Conservation (phyloP, 2,329 filamentous ascomycete species). For the Paracoccidioides brasiliensis region DNA sequence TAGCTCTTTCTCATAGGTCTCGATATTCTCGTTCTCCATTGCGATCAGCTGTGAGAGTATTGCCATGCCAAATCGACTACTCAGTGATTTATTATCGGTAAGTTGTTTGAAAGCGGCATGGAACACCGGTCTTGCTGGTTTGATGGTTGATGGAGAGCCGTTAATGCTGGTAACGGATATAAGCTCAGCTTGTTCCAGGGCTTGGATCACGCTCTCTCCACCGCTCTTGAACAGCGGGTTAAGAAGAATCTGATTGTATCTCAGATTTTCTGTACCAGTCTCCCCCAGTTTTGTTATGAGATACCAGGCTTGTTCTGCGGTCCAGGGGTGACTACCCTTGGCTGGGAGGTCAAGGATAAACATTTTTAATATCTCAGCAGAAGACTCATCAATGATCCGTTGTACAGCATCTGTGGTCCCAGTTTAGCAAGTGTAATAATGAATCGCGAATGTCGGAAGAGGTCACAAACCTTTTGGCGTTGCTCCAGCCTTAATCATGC, state of each 20-base stretch:
- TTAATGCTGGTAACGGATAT: slow-evolving; percentile 61
- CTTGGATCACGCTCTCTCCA: slow-evolving; percentile 64
- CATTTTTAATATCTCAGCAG: slow-evolving; percentile 85
- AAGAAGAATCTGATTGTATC: slow-evolving; percentile 77
- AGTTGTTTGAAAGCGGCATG: slow-evolving; percentile 66
- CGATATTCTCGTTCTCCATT: slow-evolving; percentile 59
- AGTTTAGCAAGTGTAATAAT: slow-evolving; percentile 11
- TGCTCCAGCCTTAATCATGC: slow-evolving; percentile 77
- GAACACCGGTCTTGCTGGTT: slow-evolving; percentile 75
- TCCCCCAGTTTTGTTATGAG: slow-evolving; percentile 65
- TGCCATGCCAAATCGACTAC: slow-evolving; percentile 58
- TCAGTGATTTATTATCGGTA: slow-evolving; percentile 57
- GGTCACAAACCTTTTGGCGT: slow-evolving; percentile 46
- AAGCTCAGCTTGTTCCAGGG: slow-evolving; percentile 72
- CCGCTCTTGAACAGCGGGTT: slow-evolving; percentile 59
- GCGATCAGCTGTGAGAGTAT: slow-evolving; percentile 56
- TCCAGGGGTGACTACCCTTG: slow-evolving; percentile 51
- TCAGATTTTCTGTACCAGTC: slow-evolving; percentile 43
- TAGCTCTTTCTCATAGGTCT: slow-evolving; percentile 68
- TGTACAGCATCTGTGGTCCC: slow-evolving; percentile 51
- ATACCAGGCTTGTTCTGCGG: slow-evolving; percentile 76
- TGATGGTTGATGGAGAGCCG: slow-evolving; percentile 65
- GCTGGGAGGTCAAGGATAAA: slow-evolving; percentile 57
- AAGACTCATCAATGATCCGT: slow-evolving; percentile 80
- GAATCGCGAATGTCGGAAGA: background rate